Evolutionary conservation across 2,329 filamentous ascomycete species (phyloP).

Genomic region (Pyricularia grisea): DNA sequence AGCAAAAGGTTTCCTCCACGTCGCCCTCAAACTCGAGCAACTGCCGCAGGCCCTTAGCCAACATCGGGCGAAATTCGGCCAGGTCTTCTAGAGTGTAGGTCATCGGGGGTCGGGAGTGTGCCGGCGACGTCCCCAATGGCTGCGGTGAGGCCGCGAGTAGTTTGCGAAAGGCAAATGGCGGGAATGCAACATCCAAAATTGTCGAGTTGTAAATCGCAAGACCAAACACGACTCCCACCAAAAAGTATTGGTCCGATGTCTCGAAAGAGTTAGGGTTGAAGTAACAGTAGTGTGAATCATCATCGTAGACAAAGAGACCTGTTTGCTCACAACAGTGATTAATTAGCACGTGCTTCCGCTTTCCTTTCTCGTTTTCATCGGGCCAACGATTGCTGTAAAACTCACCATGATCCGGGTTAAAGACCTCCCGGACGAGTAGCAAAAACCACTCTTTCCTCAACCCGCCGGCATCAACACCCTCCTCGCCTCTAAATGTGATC

Average conservation of each 20-base stretch:
- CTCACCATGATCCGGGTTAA: slow-evolving; percentile 81
- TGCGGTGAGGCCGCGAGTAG: slow-evolving; percentile 68
- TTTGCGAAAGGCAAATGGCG: slow-evolving; percentile 84
- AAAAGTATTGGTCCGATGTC: slow-evolving; percentile 83
- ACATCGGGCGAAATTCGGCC: slow-evolving; percentile 66
- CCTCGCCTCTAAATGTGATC: slow-evolving; percentile 80
- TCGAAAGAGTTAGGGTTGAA: slow-evolving; percentile 89
- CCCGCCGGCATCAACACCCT: slow-evolving; percentile 84
- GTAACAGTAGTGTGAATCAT: slow-evolving; percentile 84
- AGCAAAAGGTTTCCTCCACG: slow-evolving; percentile 69
- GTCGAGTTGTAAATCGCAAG: slow-evolving; percentile 93
- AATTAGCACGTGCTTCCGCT: background rate
- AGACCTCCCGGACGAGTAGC: slow-evolving; percentile 77
- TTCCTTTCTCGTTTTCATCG: background rate
- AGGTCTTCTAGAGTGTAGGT: slow-evolving; percentile 73
- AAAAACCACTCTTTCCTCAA: slow-evolving; percentile 93
- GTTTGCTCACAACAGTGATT: background rate
- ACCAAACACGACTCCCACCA: slow-evolving; percentile 80
- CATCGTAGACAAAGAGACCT: slow-evolving; percentile 91
- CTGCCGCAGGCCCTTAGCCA: slow-evolving; percentile 67
- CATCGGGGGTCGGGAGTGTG: slow-evolving; percentile 36
- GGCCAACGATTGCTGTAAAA: slow-evolving; percentile 6
- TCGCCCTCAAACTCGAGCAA: slow-evolving; percentile 78
- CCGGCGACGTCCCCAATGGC: slow-evolving; percentile 21
- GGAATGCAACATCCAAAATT: slow-evolving; percentile 79